Evolutionary conservation across 257 asterid species (phyloP).

Genomic region (Lycium barbarum): DNA sequence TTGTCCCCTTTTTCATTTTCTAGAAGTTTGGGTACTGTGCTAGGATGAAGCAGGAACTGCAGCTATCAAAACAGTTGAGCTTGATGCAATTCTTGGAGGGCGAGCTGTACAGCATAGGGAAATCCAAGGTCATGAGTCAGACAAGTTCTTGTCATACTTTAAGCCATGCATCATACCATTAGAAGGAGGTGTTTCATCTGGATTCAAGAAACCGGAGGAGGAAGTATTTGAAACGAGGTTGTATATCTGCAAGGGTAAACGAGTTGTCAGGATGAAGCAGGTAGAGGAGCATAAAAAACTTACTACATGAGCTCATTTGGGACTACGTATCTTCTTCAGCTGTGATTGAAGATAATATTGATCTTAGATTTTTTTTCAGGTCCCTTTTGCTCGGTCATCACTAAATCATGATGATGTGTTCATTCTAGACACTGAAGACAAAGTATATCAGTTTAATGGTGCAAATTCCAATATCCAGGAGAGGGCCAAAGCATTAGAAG

Average conservation of each 20-base stretch:
- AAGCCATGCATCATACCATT: slow-evolving; percentile 93
- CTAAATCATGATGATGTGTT: slow-evolving; percentile 95
- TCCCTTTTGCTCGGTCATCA: slow-evolving; percentile 90
- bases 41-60: slow-evolving; percentile 99
- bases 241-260: slow-evolving; percentile 86
- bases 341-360: slow-evolving; percentile 26
- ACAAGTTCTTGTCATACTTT: slow-evolving; percentile 86
- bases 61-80: slow-evolving; percentile 95
- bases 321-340: slow-evolving; percentile 10
- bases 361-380: slow-evolving; percentile 51
- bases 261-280: slow-evolving; percentile 86
- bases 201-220: slow-evolving; percentile 80
- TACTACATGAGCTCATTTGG: background rate
- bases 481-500: slow-evolving; percentile 97
- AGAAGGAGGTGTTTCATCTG: slow-evolving; percentile 96
- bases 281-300: slow-evolving; percentile 40
- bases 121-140: slow-evolving; percentile 88
- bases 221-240: slow-evolving; percentile 84
- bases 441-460: slow-evolving; percentile 97
- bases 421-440: slow-evolving; percentile 83
- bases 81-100: slow-evolving; percentile 94
- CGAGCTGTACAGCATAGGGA: slow-evolving; percentile 97
- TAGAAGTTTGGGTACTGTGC: slow-evolving; percentile 24
- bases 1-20: background rate
- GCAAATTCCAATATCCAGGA: slow-evolving; percentile 96